A percentile compares a stretch with the other conserved stretches of the same genome.
Evolutionary conservation across 2,329 filamentous ascomycete genomes (phyloP).

Genomic region (Colletotrichum musicola): DNA sequence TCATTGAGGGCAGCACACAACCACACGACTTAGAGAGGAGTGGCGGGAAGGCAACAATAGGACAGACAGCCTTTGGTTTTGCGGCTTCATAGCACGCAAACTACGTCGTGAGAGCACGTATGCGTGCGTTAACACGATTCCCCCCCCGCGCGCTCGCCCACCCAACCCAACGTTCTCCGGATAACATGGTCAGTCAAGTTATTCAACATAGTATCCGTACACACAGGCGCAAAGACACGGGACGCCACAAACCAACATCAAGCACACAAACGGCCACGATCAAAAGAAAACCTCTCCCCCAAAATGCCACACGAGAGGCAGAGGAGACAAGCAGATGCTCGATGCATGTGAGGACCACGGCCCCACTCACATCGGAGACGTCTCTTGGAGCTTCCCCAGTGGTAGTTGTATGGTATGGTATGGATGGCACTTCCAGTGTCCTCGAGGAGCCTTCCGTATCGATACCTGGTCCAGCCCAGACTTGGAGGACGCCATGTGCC

Average conservation of each 20-base stretch:
- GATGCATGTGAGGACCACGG: slow-evolving; percentile 36
- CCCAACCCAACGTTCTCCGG: too few species aligned
- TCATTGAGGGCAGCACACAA: too few species aligned
- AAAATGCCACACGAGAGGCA: slow-evolving; percentile 20
- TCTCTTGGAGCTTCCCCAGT: slow-evolving; percentile 31
- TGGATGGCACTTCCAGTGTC: slow-evolving; percentile 13
- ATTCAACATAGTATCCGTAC: background rate
- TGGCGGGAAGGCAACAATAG: too few species aligned
- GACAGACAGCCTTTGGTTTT: too few species aligned
- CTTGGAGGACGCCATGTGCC: slow-evolving; percentile 9
- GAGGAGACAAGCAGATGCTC: slow-evolving; percentile 17
- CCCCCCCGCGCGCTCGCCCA: too few species aligned
- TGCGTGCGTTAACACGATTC: too few species aligned
- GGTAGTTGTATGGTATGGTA: background rate
- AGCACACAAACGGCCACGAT: background rate
- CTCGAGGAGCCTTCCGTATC: slow-evolving; percentile 30
- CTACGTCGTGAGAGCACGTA: too few species aligned
- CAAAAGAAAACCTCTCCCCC: slow-evolving; percentile 11
- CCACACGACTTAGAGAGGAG: too few species aligned
- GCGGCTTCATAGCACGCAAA: too few species aligned
- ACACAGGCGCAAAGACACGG: background rate
- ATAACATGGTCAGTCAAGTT: too few species aligned
- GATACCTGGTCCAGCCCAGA: slow-evolving; percentile 25
- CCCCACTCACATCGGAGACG: slow-evolving; percentile 34
- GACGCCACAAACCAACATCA: background rate